A percentile compares a stretch with the other conserved stretches of the same genome.
Evolutionary conservation across 768 basidiomycete genomes (phyloP).

Genomic region (Serendipita sp.): DNA sequence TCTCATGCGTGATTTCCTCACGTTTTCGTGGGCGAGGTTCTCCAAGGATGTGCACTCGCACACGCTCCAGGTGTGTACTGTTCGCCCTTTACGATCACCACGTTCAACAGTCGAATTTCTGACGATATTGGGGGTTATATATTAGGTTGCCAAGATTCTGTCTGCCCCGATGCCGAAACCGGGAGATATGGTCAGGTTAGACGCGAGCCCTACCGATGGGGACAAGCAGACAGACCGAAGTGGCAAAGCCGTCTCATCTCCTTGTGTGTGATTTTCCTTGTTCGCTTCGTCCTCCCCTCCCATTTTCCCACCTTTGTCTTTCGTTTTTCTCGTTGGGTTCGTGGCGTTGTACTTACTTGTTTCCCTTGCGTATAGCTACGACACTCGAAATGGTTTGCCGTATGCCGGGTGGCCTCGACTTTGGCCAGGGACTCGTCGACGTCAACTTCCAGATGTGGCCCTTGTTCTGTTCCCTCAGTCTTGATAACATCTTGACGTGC

Average conservation of each 20-base stretch:
- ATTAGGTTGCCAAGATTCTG: slow-evolving; percentile 15
- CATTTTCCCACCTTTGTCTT: too few species aligned
- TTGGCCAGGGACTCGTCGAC: slow-evolving; percentile 78
- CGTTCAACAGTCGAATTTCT: too few species aligned
- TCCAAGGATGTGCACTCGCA: slow-evolving; percentile 90
- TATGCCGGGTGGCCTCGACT: slow-evolving; percentile 84
- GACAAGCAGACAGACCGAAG: slow-evolving; percentile 24
- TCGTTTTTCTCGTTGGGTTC: too few species aligned
- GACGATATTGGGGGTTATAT: slow-evolving; percentile 5
- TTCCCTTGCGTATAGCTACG: slow-evolving; percentile 12
- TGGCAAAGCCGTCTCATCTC: slow-evolving; percentile 26
- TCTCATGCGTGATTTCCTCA: slow-evolving; percentile 87
- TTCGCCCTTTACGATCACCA: too few species aligned
- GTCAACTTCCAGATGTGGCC: slow-evolving; percentile 98
- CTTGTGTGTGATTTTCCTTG: neutral
- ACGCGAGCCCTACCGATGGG: slow-evolving; percentile 47
- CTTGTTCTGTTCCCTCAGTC: slow-evolving; percentile 78
- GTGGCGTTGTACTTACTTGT: too few species aligned
- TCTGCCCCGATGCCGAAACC: slow-evolving; percentile 59
- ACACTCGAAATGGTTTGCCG: slow-evolving; percentile 72
- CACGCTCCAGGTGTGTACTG: slow-evolving; percentile 76
- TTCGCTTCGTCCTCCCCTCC: neutral
- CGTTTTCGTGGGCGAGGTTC: slow-evolving; percentile 89
- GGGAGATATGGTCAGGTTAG: slow-evolving; percentile 72
- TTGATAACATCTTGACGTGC: slow-evolving; percentile 85